Evolutionary conservation across 2,329 filamentous ascomycete genomes (phyloP).

Genomic region (Aspergillus latus): DNA sequence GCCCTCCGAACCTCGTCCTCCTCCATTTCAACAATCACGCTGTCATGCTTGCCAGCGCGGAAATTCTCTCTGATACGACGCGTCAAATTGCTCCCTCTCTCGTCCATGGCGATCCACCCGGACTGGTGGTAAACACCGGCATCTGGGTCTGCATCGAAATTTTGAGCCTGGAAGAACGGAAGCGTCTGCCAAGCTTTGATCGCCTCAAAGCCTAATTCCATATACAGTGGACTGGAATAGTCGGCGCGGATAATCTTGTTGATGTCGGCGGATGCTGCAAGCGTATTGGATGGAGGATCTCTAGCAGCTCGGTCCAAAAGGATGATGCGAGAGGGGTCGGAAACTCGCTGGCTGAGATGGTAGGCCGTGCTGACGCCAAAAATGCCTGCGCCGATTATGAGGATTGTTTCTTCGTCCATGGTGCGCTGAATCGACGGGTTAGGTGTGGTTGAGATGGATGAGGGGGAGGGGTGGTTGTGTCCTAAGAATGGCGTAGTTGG

Average conservation of each 20-base stretch:
- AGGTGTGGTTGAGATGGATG: neutral
- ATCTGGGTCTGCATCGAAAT: conserved; percentile 20
- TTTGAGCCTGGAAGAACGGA: conserved; percentile 50
- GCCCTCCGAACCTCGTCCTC: conserved; percentile 40
- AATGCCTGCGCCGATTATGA: conserved; percentile 65
- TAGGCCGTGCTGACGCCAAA: conserved; percentile 68
- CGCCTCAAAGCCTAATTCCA: conserved; percentile 63
- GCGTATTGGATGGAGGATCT: conserved; percentile 42
- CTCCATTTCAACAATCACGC: conserved; percentile 45
- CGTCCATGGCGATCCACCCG: conserved; percentile 59
- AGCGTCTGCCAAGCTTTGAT: conserved; percentile 61
- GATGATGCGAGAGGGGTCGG: conserved; percentile 52
- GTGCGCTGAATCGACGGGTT: neutral
- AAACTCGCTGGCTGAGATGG: conserved; percentile 56
- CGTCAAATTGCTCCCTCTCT: conserved; percentile 49
- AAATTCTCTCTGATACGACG: conserved; percentile 57
- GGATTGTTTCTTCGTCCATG: conserved; percentile 23
- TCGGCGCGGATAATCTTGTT: conserved; percentile 72
- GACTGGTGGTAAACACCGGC: conserved; percentile 57
- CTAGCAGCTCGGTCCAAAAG: conserved; percentile 57
- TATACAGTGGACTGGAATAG: conserved; percentile 65
- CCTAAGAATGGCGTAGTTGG: too few relatives aligned
- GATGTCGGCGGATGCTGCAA: conserved; percentile 69
- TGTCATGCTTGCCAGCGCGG: conserved; percentile 44
- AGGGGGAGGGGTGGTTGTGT: too few relatives aligned